Conservation (phyloP, 2,329 filamentous ascomycete genomes). For the Colletotrichum sp. region DNA sequence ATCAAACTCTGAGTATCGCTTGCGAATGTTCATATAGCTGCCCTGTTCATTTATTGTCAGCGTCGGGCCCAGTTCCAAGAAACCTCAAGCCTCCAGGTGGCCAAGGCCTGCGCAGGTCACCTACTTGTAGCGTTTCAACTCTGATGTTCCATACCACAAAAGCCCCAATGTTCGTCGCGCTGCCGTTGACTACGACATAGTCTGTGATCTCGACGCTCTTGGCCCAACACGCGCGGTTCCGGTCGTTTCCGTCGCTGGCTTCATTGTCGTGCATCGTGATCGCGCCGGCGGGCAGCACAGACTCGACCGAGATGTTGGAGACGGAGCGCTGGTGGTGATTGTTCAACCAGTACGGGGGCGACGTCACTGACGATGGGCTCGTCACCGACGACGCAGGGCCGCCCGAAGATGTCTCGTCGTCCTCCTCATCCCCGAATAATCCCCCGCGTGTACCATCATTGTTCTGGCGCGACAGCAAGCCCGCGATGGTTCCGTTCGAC, state of each 20-base stretch:
- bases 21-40: constrained; percentile 65
- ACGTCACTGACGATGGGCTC: constrained; percentile 31
- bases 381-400: constrained; percentile 7
- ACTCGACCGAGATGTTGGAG: constrained; percentile 51
- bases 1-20: constrained; percentile 93
- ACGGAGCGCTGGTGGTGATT: constrained; percentile 38
- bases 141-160: constrained; percentile 95
- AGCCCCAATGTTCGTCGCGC: constrained; percentile 70
- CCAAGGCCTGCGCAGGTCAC: constrained; percentile 33
- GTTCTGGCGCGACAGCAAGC: constrained; percentile 11
- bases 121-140: constrained; percentile 83
- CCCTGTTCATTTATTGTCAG: constrained; percentile 47
- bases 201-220: constrained; percentile 65
- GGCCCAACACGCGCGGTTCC: constrained; percentile 68
- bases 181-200: constrained; percentile 61
- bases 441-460: constrained; percentile 5
- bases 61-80: background rate
- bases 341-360: constrained; percentile 50
- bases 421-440: constrained; percentile 13
- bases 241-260: constrained; percentile 51
- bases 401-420: constrained; percentile 5
- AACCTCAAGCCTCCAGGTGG: background rate
- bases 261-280: constrained; percentile 70
- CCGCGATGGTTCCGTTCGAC: background rate
- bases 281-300: constrained; percentile 53